Percentiles rank a stretch among this genome's conserved stretches.
These are phyloP conservation scores for Fusarium redolens DNA, from an alignment of 2,329 filamentous ascomycete genomes.

Conservation along the genomic window DNA sequence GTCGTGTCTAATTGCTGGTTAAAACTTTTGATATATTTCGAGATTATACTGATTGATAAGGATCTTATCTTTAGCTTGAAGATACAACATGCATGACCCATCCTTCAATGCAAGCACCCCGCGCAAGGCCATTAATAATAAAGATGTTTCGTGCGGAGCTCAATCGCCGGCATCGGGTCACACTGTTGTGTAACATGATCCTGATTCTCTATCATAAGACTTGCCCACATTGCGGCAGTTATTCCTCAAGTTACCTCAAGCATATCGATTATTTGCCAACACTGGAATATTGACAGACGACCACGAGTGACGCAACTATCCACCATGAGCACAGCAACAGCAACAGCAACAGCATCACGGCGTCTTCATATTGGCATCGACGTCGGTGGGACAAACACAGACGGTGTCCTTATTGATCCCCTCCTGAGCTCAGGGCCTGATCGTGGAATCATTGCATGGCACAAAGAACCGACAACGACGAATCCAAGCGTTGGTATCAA, in stretches of 20 bases:
- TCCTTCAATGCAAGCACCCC: slow-evolving; percentile 6
- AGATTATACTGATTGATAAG: slow-evolving; percentile 19
- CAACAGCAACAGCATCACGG: slow-evolving; percentile 1
- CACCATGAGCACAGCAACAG: slow-evolving; percentile 17
- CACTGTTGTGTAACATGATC: not conserved
- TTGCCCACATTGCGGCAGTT: not conserved
- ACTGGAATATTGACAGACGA: not conserved
- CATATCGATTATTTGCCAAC: not conserved
- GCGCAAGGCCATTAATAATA: not conserved
- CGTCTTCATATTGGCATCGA: slow-evolving; percentile 58
- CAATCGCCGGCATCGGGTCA: not conserved
- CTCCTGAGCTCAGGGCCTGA: slow-evolving; percentile 47
- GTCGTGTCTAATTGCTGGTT: not conserved
- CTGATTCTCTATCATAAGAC: not conserved
- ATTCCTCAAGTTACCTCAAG: not conserved
- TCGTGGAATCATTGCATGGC: slow-evolving; percentile 60
- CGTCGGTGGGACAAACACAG: slow-evolving; percentile 65
- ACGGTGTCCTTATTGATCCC: slow-evolving; percentile 63
- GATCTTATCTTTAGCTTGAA: slow-evolving; percentile 8
- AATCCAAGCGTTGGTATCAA: slow-evolving; percentile 61
- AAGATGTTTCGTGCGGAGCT: slow-evolving; percentile 12
- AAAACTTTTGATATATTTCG: not conserved
- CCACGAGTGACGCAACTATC: not conserved
- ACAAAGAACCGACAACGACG: slow-evolving; percentile 62
- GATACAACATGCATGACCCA: slow-evolving; percentile 6